Evolutionary conservation across 75 land plant species (phyloP).

Genomic region (Sequoiadendron giganteum): DNA sequence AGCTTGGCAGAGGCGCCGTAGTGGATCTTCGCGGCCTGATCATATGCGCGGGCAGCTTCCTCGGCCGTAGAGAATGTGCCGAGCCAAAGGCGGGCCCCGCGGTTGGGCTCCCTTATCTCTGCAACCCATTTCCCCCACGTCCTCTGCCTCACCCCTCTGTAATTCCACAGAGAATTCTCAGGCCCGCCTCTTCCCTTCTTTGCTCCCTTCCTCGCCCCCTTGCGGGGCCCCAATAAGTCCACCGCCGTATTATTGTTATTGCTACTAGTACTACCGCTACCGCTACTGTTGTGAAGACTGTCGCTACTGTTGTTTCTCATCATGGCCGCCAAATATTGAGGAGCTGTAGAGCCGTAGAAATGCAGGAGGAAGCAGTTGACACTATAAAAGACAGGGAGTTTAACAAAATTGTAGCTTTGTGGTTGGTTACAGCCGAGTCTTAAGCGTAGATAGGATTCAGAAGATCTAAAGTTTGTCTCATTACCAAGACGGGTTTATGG

Average conservation of each 20-base stretch:
- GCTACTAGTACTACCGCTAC: too few relatives aligned
- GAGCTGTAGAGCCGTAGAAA: neutral
- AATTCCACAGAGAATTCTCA: slow-evolving; percentile 5
- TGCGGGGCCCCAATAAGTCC: neutral
- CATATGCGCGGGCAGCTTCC: slow-evolving; percentile 13
- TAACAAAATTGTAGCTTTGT: neutral
- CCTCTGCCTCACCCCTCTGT: slow-evolving; percentile 14
- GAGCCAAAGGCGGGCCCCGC: slow-evolving; percentile 11
- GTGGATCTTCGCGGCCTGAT: slow-evolving; percentile 7
- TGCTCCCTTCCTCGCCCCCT: neutral
- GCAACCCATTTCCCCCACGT: slow-evolving; percentile 21
- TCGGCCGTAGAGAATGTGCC: slow-evolving; percentile 15
- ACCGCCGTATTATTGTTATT: neutral
- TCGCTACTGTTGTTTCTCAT: too few relatives aligned
- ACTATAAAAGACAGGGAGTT: neutral
- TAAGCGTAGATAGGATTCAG: neutral
- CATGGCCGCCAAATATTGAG: neutral
- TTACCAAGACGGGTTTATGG: neutral
- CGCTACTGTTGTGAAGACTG: too few relatives aligned
- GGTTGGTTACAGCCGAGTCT: neutral
- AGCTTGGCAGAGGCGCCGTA: neutral
- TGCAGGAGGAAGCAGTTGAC: neutral
- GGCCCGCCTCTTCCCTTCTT: slow-evolving; percentile 1
- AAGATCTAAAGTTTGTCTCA: neutral
- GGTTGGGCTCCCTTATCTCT: slow-evolving; percentile 12